phyloP scores from a whole-genome alignment of 2,329 filamentous ascomycete genomes.

The Mariannaea sp. region DNA sequence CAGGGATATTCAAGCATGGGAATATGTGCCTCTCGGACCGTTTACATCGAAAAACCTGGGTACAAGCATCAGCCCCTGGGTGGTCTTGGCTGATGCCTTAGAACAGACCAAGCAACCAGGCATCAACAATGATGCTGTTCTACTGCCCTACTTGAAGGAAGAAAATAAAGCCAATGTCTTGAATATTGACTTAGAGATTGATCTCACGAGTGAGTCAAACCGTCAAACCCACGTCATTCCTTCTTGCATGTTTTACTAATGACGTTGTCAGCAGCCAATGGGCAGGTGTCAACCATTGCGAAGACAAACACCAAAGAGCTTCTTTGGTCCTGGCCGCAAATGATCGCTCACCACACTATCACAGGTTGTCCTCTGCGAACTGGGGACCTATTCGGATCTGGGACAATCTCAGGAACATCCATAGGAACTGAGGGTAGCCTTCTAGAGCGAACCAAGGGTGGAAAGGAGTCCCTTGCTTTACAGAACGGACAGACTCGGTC shows the following conservation, averaged over 20 bases:
- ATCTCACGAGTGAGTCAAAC: neutral
- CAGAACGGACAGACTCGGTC: slow-evolving; percentile 58
- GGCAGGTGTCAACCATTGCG: slow-evolving; percentile 34
- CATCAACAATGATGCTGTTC: slow-evolving; percentile 38
- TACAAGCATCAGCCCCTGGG: slow-evolving; percentile 65
- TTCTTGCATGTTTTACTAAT: too few species aligned
- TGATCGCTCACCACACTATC: slow-evolving; percentile 80
- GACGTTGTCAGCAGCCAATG: slow-evolving; percentile 37
- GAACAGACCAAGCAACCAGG: slow-evolving; percentile 30
- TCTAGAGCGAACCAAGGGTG: slow-evolving; percentile 72
- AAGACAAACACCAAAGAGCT: slow-evolving; percentile 49
- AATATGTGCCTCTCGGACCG: slow-evolving; percentile 65
- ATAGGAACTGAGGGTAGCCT: slow-evolving; percentile 69
- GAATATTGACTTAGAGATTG: slow-evolving; percentile 45
- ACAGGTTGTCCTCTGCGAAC: slow-evolving; percentile 74
- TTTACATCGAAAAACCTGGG: slow-evolving; percentile 66
- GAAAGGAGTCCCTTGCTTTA: slow-evolving; percentile 66
- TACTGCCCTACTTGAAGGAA: slow-evolving; percentile 59
- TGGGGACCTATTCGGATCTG: slow-evolving; percentile 76
- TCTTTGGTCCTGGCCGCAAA: slow-evolving; percentile 80
- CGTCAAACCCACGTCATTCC: too few species aligned
- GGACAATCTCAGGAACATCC: slow-evolving; percentile 71
- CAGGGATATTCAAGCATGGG: slow-evolving; percentile 63
- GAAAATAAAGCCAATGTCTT: slow-evolving; percentile 43
- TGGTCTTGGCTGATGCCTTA: slow-evolving; percentile 64